A percentile compares a stretch with the other conserved stretches of the same genome.
Conservation (phyloP, 2,329 filamentous ascomycete genomes). For the Curvularia sp. region DNA sequence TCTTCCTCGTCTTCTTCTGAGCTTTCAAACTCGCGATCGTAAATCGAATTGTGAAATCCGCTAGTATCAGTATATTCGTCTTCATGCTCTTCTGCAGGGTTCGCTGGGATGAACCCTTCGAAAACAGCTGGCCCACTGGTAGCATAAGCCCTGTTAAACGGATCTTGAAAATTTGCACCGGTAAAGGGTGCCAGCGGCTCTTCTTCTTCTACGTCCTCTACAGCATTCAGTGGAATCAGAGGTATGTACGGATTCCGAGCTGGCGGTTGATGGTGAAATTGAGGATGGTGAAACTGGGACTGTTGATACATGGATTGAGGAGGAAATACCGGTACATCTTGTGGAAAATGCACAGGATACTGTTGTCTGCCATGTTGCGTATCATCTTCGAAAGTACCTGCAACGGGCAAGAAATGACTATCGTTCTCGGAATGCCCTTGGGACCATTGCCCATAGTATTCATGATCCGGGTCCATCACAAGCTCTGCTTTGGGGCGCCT, state of each 20-base stretch:
- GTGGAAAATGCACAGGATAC: slow-evolving; percentile 24
- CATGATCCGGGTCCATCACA: slow-evolving; percentile 34
- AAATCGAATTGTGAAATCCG: slow-evolving; percentile 30
- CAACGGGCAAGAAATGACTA: slow-evolving; percentile 31
- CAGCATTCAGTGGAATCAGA: slow-evolving; percentile 33
- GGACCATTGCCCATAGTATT: slow-evolving; percentile 35
- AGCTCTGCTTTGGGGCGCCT: slow-evolving; percentile 9
- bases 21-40: slow-evolving; percentile 32
- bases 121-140: slow-evolving; percentile 45
- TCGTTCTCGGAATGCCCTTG: slow-evolving; percentile 24
- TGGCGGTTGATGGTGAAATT: slow-evolving; percentile 16
- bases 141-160: slow-evolving; percentile 35
- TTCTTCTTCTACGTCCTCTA: slow-evolving; percentile 30
- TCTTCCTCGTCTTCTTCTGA: slow-evolving; percentile 43
- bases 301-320: slow-evolving; percentile 30
- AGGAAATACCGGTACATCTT: slow-evolving; percentile 25
- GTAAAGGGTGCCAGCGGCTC: slow-evolving; percentile 23
- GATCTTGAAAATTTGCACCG: slow-evolving; percentile 25
- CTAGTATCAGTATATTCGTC: slow-evolving; percentile 37
- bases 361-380: slow-evolving; percentile 21
- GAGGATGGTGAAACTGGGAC: slow-evolving; percentile 18
- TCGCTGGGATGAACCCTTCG: slow-evolving; percentile 51
- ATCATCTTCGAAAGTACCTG: slow-evolving; percentile 30
- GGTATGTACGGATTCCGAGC: slow-evolving; percentile 29
- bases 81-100: slow-evolving; percentile 44